phyloP scores from a whole-genome alignment of 2,329 filamentous ascomycete species.

The Cladophialophora bantiana region DNA sequence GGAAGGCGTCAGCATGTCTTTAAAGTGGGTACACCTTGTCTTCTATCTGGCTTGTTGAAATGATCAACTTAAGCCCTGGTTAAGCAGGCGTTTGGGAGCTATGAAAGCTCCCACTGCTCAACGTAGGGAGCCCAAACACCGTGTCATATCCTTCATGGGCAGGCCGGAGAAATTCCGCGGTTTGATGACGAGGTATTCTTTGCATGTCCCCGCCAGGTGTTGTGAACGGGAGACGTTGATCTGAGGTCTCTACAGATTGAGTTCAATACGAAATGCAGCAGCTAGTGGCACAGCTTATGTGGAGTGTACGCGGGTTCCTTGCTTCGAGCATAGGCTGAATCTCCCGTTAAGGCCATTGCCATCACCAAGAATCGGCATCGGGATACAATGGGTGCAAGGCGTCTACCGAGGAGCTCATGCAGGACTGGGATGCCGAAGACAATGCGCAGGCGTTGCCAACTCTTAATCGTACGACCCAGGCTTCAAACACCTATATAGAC shows the following conservation, averaged over 20 bases:
- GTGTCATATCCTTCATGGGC: background rate
- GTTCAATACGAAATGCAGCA: constrained; percentile 16
- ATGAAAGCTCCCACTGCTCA: background rate
- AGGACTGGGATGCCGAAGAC: background rate
- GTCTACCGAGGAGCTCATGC: background rate
- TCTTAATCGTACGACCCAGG: background rate
- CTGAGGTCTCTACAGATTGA: no score
- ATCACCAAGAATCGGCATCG: constrained; percentile 11
- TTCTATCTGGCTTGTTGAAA: no score
- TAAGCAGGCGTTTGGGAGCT: background rate
- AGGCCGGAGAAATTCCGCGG: background rate
- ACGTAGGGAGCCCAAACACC: background rate
- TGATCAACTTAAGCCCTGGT: no score
- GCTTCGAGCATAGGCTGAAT: constrained; percentile 27
- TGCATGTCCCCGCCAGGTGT: no score
- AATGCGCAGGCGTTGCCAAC: background rate
- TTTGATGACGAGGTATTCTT: constrained; percentile 34
- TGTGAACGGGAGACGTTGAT: no score
- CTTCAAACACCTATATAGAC: no score
- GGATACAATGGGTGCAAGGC: constrained; percentile 32
- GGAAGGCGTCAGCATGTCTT: constrained; percentile 62
- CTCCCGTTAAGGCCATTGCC: constrained; percentile 45
- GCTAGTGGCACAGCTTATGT: constrained; percentile 47
- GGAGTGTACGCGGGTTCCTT: background rate
- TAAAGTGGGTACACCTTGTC: constrained; percentile 50